phyloP scores from a whole-genome alignment of 768 basidiomycete species.

The Crucibulum laeve region DNA sequence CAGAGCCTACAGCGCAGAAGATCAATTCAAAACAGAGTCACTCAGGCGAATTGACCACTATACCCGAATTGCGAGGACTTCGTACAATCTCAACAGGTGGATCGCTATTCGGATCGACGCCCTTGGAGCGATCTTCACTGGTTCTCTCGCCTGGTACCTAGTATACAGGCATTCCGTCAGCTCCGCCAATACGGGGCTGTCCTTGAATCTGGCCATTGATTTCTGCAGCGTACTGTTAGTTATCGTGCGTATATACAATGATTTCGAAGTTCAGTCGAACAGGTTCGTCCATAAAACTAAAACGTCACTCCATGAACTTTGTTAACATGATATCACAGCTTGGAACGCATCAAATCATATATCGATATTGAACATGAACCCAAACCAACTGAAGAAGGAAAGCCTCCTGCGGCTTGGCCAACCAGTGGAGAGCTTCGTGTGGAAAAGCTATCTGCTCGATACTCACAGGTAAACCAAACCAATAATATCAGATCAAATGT shows the following conservation, averaged over 20 bases:
- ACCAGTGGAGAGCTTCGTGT: conserved; percentile 46
- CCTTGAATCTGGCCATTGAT: conserved; percentile 53
- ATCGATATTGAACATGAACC: conserved; percentile 13
- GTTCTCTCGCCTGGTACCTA: conserved; percentile 52
- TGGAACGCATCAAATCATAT: conserved; percentile 13
- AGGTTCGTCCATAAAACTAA: conserved; percentile 31
- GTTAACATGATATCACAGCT: conserved; percentile 15
- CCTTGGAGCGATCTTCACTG: conserved; percentile 52
- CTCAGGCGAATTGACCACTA: conserved; percentile 52
- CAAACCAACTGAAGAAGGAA: conserved; percentile 19
- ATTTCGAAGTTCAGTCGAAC: conserved; percentile 42
- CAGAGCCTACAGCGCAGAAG: conserved; percentile 62
- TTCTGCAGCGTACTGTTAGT: conserved; percentile 58
- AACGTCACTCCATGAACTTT: conserved; percentile 10
- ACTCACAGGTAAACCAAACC: conserved; percentile 30
- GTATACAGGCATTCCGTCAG: conserved; percentile 29
- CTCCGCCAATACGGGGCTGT: conserved; percentile 46
- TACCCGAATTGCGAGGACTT: conserved; percentile 36
- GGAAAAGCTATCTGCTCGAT: conserved; percentile 47
- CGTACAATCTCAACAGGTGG: conserved; percentile 52
- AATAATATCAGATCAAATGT: not conserved
- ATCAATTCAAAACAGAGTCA: conserved; percentile 41
- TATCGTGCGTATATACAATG: conserved; percentile 39
- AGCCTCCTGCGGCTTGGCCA: conserved; percentile 62
- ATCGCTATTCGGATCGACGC: conserved; percentile 52